These are phyloP conservation scores for Diphasiastrum complanatum DNA, from an alignment of 83 land plant species.

Conservation along the genomic window DNA sequence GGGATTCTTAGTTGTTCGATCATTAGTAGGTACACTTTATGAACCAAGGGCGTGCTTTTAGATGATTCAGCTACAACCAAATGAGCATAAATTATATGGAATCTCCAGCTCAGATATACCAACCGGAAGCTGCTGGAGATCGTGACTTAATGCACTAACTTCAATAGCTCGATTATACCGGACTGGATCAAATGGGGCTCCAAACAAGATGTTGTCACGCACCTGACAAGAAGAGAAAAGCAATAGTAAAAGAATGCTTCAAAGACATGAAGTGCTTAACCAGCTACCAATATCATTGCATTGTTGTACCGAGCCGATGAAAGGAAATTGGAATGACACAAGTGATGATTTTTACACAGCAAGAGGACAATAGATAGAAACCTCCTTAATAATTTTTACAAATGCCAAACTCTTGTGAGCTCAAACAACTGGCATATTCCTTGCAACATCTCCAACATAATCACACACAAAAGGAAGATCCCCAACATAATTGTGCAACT, in stretches of 20 bases:
- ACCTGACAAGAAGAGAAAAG: slow-evolving; percentile 37
- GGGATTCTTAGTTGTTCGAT: no score
- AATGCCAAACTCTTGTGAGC: slow-evolving; percentile 8
- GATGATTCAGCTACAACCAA: no score
- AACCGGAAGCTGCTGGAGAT: slow-evolving; percentile 78
- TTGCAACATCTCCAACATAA: no score
- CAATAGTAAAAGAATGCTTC: neutral
- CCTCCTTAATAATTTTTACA: neutral
- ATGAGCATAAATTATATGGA: neutral
- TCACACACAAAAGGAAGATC: no score
- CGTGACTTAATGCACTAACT: slow-evolving; percentile 65
- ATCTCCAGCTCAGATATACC: slow-evolving; percentile 10
- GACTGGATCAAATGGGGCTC: slow-evolving; percentile 51
- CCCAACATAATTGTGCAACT: neutral
- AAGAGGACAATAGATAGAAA: neutral
- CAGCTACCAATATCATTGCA: neutral
- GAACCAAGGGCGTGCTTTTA: no score
- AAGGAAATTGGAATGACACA: neutral
- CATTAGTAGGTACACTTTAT: no score
- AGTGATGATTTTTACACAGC: neutral
- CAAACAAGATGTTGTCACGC: slow-evolving; percentile 93
- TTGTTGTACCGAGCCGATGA: neutral
- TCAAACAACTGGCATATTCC: no score
- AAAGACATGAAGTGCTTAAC: neutral
- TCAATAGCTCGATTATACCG: slow-evolving; percentile 65